Percentiles rank a stretch among this genome's conserved stretches.
phyloP scores from a whole-genome alignment of 1,284 basidiomycete genomes.

The Exobasidium cylindrosporum region DNA sequence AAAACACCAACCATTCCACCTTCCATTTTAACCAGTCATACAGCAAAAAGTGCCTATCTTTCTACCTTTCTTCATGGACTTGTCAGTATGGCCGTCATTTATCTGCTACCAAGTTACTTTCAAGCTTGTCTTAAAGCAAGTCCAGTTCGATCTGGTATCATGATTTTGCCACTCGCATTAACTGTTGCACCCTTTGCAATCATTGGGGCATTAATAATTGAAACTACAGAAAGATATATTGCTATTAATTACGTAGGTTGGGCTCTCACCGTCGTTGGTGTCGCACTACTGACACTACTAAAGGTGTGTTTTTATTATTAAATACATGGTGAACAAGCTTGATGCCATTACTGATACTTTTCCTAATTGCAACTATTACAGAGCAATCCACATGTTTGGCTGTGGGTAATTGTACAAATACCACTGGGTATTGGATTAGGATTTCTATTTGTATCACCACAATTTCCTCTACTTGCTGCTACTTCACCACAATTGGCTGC shows the following conservation, averaged over 20 bases:
- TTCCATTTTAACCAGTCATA: constrained; percentile 47
- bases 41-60: constrained; percentile 46
- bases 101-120: constrained; percentile 57
- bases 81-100: constrained; percentile 41
- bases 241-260: constrained; percentile 30
- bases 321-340: too few species aligned
- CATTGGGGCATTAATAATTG: constrained; percentile 23
- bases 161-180: constrained; percentile 52
- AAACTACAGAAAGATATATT: constrained; percentile 20
- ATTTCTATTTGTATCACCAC: constrained; percentile 27
- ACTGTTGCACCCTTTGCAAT: constrained; percentile 27
- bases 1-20: constrained; percentile 49
- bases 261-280: constrained; percentile 26
- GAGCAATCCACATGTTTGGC: constrained; percentile 12
- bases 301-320: too few species aligned
- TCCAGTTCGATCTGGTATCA: constrained; percentile 59
- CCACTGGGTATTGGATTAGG: constrained; percentile 26
- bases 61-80: constrained; percentile 54
- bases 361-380: too few species aligned
- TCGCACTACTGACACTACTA: constrained; percentile 22
- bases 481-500: constrained; percentile 20
- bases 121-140: constrained; percentile 59
- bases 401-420: constrained; percentile 25
- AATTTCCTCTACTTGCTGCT: constrained; percentile 26
- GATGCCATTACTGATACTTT: too few species aligned